A percentile compares a stretch with the other conserved stretches of the same genome.
These are phyloP conservation scores for Cyberlindnera mississippiensis DNA, from an alignment of 805 yeast species.

Conservation along the genomic window DNA sequence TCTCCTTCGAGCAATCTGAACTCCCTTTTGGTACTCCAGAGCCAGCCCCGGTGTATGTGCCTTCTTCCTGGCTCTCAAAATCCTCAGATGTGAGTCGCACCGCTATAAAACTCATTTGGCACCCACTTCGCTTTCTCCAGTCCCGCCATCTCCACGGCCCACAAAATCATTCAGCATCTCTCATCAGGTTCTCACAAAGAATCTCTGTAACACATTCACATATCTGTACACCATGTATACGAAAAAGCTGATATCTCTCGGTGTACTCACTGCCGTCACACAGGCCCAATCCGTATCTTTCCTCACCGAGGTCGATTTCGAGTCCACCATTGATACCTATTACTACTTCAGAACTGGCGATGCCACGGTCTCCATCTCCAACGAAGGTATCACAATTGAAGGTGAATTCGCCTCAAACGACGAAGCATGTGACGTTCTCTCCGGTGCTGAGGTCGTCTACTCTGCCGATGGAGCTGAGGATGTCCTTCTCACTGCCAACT, in stretches of 20 bases:
- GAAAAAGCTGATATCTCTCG: conserved; percentile 9
- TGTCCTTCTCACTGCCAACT: conserved; percentile 23
- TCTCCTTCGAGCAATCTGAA: too few relatives aligned
- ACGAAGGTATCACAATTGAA: conserved; percentile 17
- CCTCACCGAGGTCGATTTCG: conserved; percentile 17
- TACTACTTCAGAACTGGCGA: conserved; percentile 22
- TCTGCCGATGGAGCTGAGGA: conserved; percentile 12
- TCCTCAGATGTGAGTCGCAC: not conserved
- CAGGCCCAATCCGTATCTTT: conserved; percentile 16
- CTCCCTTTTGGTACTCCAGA: too few relatives aligned
- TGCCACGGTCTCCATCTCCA: conserved; percentile 9
- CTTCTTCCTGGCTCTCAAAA: not conserved
- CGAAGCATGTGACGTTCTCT: conserved; percentile 15
- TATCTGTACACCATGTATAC: too few relatives aligned
- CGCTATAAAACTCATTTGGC: conserved; percentile 8
- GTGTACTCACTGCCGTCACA: conserved; percentile 22
- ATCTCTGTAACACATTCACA: too few relatives aligned
- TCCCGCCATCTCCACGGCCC: not conserved
- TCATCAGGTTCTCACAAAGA: conserved; percentile 4
- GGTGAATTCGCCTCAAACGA: conserved; percentile 14
- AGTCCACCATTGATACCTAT: conserved; percentile 15
- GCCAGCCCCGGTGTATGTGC: not conserved
- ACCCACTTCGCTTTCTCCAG: conserved; percentile 1
- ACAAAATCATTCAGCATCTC: not conserved
- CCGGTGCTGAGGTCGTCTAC: conserved; percentile 23